Evolutionary conservation across 2,329 filamentous ascomycete genomes (phyloP), one percentile per base, ranked within the genome.

Genomic region (Boeremia lycopersici): DNA sequence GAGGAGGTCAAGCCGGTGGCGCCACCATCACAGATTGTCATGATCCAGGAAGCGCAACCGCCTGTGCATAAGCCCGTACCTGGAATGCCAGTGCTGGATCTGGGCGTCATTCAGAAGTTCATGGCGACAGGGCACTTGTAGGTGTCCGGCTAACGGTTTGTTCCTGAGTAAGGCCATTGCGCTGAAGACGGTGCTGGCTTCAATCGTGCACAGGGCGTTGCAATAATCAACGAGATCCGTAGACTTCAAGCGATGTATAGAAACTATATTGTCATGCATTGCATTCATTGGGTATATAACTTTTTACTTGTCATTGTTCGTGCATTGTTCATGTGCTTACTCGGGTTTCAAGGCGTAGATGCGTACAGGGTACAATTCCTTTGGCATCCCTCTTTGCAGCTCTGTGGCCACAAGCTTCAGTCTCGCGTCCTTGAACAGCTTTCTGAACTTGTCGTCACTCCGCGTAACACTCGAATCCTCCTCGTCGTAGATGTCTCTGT

Each of bases 381-480:
- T 85, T 1, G 87, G 86, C 43, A 95, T 87, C 0, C 90, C 90
- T 33, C 81, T 83, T 48, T 74, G 71, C 46, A 69, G 48, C 45
- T 74, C 70, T 17, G 65, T 67, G 12, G 64, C 68, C 39, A 74
- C 66, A 38, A 96, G 69, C 48, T 78, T 81, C 61, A 96, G 71
- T 0, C 86, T 88, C 0, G 90, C 89, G 45, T 86, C 73, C 49
- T 83, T 78, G 68, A 96, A 96, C 8, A 96, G 70, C 6, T 70
- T 65, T 56, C 82, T 81, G 63, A 93, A 95, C 64, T 89, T 93
- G 19, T 77, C 75, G 64, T 96, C 90, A 26, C 83, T 85, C 65
- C 91, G 83, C 2, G 90, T 96, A 2, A 96, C 88, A 64, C 86
- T 89, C 64, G 86, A 90, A 69, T 96, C 91, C 54, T 81, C 70